These are phyloP conservation scores for Beauveria varroae DNA, from an alignment of 2,329 filamentous ascomycete species.

Conservation along the genomic window DNA sequence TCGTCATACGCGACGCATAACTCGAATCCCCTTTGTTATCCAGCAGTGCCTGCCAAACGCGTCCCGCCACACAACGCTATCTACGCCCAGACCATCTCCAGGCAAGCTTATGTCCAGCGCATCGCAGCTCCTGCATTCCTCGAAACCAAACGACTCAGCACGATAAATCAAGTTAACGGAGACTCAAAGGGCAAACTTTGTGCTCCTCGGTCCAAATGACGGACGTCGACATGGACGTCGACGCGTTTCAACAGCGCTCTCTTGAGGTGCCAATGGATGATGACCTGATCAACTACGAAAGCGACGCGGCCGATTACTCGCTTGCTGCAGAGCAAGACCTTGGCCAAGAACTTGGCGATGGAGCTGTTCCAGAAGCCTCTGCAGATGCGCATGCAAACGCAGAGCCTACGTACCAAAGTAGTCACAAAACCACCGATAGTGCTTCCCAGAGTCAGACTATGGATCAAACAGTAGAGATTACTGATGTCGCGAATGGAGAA, in stretches of 20 bases:
- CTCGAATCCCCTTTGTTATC: not conserved
- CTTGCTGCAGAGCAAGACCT: slow-evolving; percentile 8
- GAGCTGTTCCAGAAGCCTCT: slow-evolving; percentile 13
- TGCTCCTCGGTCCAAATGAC: slow-evolving; percentile 14
- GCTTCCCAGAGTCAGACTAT: not conserved
- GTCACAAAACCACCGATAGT: not conserved
- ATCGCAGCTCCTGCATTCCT: no score
- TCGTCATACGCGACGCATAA: not conserved
- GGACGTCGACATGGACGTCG: slow-evolving; percentile 26
- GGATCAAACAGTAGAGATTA: not conserved
- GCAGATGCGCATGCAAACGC: slow-evolving; percentile 4
- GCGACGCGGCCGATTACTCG: slow-evolving; percentile 19
- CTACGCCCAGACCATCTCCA: not conserved
- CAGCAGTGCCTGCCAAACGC: not conserved
- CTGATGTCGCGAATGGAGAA: not conserved
- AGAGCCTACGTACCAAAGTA: not conserved
- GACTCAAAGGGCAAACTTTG: no score
- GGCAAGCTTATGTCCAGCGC: not conserved
- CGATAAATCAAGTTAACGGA: not conserved
- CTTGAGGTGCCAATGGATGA: slow-evolving; percentile 21
- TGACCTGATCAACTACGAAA: slow-evolving; percentile 32
- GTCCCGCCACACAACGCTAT: not conserved
- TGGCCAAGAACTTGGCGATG: slow-evolving; percentile 13
- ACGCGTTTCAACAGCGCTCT: slow-evolving; percentile 19
- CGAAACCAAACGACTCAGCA: not conserved